Evolutionary conservation across 192 early-diverging fungal species (phyloP), one percentile per base, ranked within the genome.

Genomic region (Gigaspora rosea): DNA sequence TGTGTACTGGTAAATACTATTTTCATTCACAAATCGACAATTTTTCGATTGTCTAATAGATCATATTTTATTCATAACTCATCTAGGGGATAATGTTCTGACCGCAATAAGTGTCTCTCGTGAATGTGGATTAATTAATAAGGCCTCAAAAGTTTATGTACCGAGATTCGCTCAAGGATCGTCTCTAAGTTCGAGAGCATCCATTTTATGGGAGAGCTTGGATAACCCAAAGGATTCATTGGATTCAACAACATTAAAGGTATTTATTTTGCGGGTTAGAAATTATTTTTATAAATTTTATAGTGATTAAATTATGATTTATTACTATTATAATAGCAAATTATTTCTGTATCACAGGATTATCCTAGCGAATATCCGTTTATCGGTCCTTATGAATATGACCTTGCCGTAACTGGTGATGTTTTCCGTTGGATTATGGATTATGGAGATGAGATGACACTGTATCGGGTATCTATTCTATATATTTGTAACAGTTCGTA

Each of bases 361-460:
- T 36, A 32, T 77, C 68, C 73, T 68, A 71, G 71, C 80, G 80
- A 59, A 77, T 78, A 41, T 78, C 82, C 65, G 80, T 33, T 74
- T 80, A 46, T 82, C 71, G 59, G 78, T 65, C 48, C 72, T 82
- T n/a, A 8, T 85, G 71, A 81, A 59, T 96, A 95, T 81, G 85
- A 92, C 62, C 80, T 99, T 49, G 98, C 98, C 0, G 90, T 98
- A 8, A 97, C 96, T 0, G 98, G 98, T 33, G 97, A 98, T 72
- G 95, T 95, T 16, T 97, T 98, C 81, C 88, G 97, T 18, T 97
- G 94, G 91, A 93, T 97, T 87, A 85, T 97, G 49, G 96, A 97
- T 73, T 89, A 91, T 81, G 88, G 88, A 4, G 75, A 65, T 20
- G 63, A 76, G 41, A 22, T n/a, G 8, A 65, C 64, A 56, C 50